Evolutionary conservation across 257 asterid species (phyloP).

Genomic region (Solanum chmielewskii): DNA sequence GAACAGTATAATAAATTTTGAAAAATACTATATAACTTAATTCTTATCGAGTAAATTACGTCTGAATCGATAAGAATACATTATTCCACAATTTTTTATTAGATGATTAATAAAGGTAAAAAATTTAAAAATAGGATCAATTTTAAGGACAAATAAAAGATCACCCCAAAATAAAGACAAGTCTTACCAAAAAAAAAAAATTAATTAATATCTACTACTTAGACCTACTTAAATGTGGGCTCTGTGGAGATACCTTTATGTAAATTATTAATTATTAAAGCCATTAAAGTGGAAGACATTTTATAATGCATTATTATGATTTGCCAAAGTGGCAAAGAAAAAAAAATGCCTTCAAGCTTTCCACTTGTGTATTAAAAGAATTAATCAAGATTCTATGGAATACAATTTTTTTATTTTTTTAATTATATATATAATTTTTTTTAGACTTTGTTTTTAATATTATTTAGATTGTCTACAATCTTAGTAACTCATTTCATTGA

Average conservation of each 20-base stretch:
- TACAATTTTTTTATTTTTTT: too few species aligned
- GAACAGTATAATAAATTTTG: background rate
- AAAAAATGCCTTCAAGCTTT: background rate
- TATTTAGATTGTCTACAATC: fast-evolving
- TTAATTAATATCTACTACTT: background rate
- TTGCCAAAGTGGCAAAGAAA: background rate
- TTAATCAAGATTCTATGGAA: too few species aligned
- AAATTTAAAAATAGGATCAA: background rate
- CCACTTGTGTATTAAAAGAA: background rate
- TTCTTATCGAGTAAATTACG: background rate
- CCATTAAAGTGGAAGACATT: background rate
- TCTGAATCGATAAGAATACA: background rate
- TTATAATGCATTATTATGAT: background rate
- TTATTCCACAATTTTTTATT: background rate
- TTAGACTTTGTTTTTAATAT: background rate
- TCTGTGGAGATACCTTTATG: background rate
- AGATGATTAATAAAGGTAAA: too few species aligned
- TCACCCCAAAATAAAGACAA: too few species aligned
- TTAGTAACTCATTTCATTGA: background rate
- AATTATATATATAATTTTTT: too few species aligned
- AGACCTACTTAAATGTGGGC: background rate
- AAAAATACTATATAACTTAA: too few species aligned
- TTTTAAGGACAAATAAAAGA: background rate
- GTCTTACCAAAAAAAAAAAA: too few species aligned
- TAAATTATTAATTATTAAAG: background rate